Conservation (phyloP, 2,329 filamentous ascomycete genomes). For the Fonsecaea nubica region DNA sequence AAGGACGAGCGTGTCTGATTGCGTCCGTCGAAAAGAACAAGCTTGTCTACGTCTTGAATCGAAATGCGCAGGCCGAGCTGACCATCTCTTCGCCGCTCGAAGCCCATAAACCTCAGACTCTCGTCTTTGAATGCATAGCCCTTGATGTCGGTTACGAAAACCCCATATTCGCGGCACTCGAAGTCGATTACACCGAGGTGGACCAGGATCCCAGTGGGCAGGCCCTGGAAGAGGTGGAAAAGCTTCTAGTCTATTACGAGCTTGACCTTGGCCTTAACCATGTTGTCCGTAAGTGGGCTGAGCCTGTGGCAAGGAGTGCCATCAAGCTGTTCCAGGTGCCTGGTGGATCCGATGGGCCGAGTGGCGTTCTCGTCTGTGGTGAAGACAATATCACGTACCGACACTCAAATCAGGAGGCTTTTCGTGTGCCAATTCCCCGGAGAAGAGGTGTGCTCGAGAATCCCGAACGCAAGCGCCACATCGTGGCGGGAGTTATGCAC, state of each 20-base stretch:
- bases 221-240: slow-evolving; percentile 81
- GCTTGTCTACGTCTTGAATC: slow-evolving; percentile 96
- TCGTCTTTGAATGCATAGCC: slow-evolving; percentile 86
- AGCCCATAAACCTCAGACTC: slow-evolving; percentile 88
- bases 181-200: slow-evolving; percentile 88
- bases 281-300: slow-evolving; percentile 94
- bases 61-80: slow-evolving; percentile 90
- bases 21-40: slow-evolving; percentile 98
- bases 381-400: slow-evolving; percentile 95
- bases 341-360: slow-evolving; percentile 89
- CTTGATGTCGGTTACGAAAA: slow-evolving; percentile 97
- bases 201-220: slow-evolving; percentile 90
- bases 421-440: slow-evolving; percentile 86
- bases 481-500: slow-evolving; percentile 94
- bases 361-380: slow-evolving; percentile 91
- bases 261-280: slow-evolving; percentile 96
- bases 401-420: slow-evolving; percentile 92
- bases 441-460: slow-evolving; percentile 88
- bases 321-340: slow-evolving; percentile 94
- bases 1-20: slow-evolving; percentile 92
- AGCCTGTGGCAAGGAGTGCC: slow-evolving; percentile 87
- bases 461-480: slow-evolving; percentile 83
- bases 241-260: slow-evolving; percentile 94
- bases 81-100: slow-evolving; percentile 97
- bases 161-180: slow-evolving; percentile 91